phyloP scores from a whole-genome alignment of 805 yeast genomes.

The Groenewaldozyma salmanticensis region DNA sequence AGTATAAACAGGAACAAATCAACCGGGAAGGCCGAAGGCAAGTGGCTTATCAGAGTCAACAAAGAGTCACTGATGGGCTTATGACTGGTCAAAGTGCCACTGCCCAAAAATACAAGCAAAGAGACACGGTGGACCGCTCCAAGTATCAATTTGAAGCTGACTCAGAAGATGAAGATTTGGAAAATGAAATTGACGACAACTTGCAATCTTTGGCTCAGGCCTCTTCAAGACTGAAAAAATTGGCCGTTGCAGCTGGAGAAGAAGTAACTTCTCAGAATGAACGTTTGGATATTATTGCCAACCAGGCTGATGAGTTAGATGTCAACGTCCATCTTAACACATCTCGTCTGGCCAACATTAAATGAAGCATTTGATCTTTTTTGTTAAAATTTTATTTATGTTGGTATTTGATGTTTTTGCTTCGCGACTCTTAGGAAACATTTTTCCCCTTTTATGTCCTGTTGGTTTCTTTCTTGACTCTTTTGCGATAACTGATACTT shows the following conservation, averaged over 20 bases:
- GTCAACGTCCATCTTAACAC: conserved; percentile 73
- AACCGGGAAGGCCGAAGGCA: conserved; percentile 52
- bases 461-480: too few species aligned
- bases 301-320: conserved; percentile 76
- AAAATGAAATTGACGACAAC: conserved; percentile 74
- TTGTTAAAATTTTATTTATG: conserved; percentile 11
- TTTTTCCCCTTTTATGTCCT: too few species aligned
- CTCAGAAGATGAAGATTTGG: conserved; percentile 88
- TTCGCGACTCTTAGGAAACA: background rate
- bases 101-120: conserved; percentile 23
- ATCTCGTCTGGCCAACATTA: conserved; percentile 43
- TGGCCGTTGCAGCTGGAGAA: conserved; percentile 62
- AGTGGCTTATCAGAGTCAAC: conserved; percentile 54
- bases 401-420: background rate
- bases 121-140: conserved; percentile 37
- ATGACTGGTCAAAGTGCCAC: conserved; percentile 18
- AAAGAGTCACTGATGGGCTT: conserved; percentile 49
- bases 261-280: conserved; percentile 74
- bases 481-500: too few species aligned
- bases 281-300: conserved; percentile 66
- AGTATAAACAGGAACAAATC: conserved; percentile 52
- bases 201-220: conserved; percentile 66
- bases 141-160: conserved; percentile 81
- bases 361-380: conserved; percentile 10
- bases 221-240: conserved; percentile 57